Base-by-base conservation (phyloP, 2,329 filamentous ascomycete species). In the Leptodontidium sp. region DNA sequence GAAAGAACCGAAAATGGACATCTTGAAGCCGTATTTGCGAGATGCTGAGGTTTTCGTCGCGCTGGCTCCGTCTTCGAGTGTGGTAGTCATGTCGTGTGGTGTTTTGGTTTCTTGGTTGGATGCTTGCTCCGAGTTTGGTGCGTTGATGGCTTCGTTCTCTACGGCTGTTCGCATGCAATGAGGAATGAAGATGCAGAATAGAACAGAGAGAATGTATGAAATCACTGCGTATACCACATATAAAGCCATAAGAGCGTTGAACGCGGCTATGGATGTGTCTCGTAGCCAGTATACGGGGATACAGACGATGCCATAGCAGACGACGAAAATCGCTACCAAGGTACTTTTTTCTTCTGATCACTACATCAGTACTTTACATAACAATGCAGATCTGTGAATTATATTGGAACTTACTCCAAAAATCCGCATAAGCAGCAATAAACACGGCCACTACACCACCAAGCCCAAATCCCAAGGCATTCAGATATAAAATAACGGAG, bases 171-270 rank as follows among this genome's bases (percentile, higher is more conserved):
- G 65, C 65, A 67, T 67, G 35, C 65, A 67, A 32, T 67, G 49
- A 5, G 65, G 65, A 53, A 62, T 67, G 38, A 61, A 67, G 14
- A 67, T 67, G 49, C 43, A 29, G 35, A 67, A 61, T 4, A 67
- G 14, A 26, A 62, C 58, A 2, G 65, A 32, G 2, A 62, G 35
- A 49, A 67, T 62, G 43, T 67, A 67, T 4, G 58, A n/a, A 4
- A 67, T 49, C 57, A 62, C 58, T 14, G 65, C 65, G 26, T 62
- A 67, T 15, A 67, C 47, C 26, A 67, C 58, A 47, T 67, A 67
- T 15, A 62, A 57, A 4, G 58, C 58, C 57, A 61, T 57, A 6
- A 67, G 57, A 47, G 38, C 26, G 14, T 55, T 40, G 57, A 67
- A 67, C 1, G 47, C 57, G 35, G 57, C n/a, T 14, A 62, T 14